Percentiles rank a stretch among this genome's conserved stretches.
Evolutionary conservation across 2,329 filamentous ascomycete species (phyloP).

Genomic region (Paecilomyces sp.): DNA sequence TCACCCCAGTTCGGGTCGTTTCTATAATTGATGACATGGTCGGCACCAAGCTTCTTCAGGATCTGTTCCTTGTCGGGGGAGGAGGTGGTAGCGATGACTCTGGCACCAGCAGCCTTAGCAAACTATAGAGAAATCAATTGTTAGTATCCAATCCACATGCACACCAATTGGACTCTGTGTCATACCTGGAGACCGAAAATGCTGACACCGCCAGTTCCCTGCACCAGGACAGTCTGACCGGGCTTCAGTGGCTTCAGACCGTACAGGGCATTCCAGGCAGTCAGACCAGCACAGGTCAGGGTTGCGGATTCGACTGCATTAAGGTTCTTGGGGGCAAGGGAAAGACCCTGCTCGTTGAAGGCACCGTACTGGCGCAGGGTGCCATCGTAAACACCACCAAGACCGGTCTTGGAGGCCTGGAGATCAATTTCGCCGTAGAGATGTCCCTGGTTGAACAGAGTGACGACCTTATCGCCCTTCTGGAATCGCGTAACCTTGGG

Average conservation of each 20-base stretch:
- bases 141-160: not conserved
- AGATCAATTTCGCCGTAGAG: conserved; percentile 41
- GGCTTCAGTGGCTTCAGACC: conserved; percentile 48
- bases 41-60: conserved; percentile 51
- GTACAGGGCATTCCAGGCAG: conserved; percentile 60
- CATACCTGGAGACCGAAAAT: conserved; percentile 48
- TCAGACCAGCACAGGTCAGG: conserved; percentile 55
- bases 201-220: conserved; percentile 55
- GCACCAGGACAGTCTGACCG: conserved; percentile 51
- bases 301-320: conserved; percentile 49
- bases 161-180: not conserved
- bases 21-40: conserved; percentile 56
- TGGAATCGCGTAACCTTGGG: conserved; percentile 50
- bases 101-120: conserved; percentile 45
- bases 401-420: conserved; percentile 44
- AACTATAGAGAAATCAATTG: conserved; percentile 22
- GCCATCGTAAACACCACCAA: conserved; percentile 64
- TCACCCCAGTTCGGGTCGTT: conserved; percentile 53
- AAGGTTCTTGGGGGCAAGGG: conserved; percentile 53
- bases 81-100: conserved; percentile 54
- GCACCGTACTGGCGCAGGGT: conserved; percentile 60
- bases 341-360: conserved; percentile 62
- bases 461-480: conserved; percentile 51
- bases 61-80: conserved; percentile 47
- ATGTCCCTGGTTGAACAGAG: conserved; percentile 53